Evolutionary conservation across 2,329 filamentous ascomycete species (phyloP).

Genomic region (Pseudomassariella vexata): DNA sequence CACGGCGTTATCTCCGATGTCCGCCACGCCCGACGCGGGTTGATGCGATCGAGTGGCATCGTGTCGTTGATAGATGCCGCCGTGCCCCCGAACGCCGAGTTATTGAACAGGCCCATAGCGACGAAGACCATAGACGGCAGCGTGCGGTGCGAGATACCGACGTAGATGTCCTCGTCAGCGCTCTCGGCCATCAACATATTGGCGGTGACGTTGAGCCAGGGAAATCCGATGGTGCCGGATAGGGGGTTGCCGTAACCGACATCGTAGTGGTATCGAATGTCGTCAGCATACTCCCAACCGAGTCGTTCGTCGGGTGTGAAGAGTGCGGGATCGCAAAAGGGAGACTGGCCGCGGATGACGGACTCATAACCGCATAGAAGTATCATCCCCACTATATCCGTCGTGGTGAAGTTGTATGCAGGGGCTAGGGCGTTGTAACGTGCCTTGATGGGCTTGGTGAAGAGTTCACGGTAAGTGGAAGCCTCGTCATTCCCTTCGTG

Average conservation of each 20-base stretch:
- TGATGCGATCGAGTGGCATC: conserved; percentile 58
- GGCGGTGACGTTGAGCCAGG: conserved; percentile 60
- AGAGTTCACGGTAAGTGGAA: conserved; percentile 42
- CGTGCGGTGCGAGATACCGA: conserved; percentile 65
- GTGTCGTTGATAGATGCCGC: conserved; percentile 50
- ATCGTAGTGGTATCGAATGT: conserved; percentile 60
- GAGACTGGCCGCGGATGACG: conserved; percentile 56
- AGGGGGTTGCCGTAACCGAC: conserved; percentile 55
- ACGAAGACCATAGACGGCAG: conserved; percentile 61
- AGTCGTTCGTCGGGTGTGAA: conserved; percentile 60
- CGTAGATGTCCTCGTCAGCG: conserved; percentile 50
- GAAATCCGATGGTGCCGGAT: conserved; percentile 54
- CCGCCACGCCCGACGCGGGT: conserved; percentile 57
- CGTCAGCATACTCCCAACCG: conserved; percentile 57
- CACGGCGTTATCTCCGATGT: conserved; percentile 60
- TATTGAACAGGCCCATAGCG: conserved; percentile 65
- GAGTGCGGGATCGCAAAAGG: conserved; percentile 53
- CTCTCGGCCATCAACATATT: conserved; percentile 35
- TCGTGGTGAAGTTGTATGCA: conserved; percentile 56
- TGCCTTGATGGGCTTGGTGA: conserved; percentile 54
- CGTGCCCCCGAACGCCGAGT: conserved; percentile 48
- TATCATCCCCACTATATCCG: conserved; percentile 61
- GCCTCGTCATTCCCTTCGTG: conserved; percentile 52
- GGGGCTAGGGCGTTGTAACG: conserved; percentile 47
- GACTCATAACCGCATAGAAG: conserved; percentile 61